phyloP scores from a whole-genome alignment of 345 rosid species.

The Acer saccharum region DNA sequence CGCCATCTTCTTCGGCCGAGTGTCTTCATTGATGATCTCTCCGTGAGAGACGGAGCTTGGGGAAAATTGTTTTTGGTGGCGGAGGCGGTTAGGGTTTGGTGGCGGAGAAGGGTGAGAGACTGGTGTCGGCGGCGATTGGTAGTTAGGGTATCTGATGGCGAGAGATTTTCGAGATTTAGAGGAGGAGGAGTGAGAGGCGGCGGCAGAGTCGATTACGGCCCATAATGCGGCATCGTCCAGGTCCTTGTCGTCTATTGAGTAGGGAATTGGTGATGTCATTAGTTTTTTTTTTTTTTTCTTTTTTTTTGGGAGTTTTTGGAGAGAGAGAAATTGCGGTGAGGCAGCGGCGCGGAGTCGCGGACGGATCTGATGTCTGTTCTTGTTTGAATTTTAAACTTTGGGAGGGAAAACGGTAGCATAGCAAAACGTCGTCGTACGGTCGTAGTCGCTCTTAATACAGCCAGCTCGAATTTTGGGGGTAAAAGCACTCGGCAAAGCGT shows the following conservation, averaged over 20 bases:
- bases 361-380: not conserved
- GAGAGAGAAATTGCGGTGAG: not conserved
- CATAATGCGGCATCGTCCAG: conserved; percentile 93
- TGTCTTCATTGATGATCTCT: conserved; percentile 19
- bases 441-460: not conserved
- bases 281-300: not conserved
- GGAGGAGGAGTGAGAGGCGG: conserved; percentile 64
- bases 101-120: conserved; percentile 52
- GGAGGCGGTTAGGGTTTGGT: conserved; percentile 24
- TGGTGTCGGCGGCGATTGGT: conserved; percentile 56
- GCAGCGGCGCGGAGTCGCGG: conserved; percentile 1
- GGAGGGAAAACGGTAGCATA: not conserved
- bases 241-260: conserved; percentile 73
- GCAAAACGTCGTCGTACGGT: not conserved
- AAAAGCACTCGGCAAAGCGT: not conserved
- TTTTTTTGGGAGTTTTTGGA: not conserved
- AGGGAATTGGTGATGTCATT: conserved; percentile 26
- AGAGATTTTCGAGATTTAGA: conserved; percentile 61
- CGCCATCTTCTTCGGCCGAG: conserved; percentile 57
- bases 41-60: conserved; percentile 30
- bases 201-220: conserved; percentile 94
- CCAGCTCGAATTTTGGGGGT: not conserved
- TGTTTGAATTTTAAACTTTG: conserved; percentile 2
- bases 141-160: conserved; percentile 53
- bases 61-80: conserved; percentile 20